These are phyloP conservation scores for Aphanomyces invadans DNA, from an alignment of 352 stramenopile species.

Conservation along the genomic window DNA sequence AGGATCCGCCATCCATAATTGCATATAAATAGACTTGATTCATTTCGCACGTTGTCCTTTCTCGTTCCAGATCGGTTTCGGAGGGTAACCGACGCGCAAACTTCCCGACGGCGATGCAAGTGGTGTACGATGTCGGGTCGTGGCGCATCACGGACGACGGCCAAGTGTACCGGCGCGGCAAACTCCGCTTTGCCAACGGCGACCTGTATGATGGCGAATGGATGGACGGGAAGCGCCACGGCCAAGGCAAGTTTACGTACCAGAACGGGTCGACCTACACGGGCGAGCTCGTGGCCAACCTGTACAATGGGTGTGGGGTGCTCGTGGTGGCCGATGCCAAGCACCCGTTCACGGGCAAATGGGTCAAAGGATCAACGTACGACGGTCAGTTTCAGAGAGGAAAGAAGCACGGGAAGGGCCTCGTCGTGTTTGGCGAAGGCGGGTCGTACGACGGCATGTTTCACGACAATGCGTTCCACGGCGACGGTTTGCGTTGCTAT, in stretches of 20 bases:
- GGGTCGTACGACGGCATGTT: conserved; percentile 54
- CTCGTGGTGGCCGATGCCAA: conserved; percentile 42
- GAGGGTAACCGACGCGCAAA: not conserved
- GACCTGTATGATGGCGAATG: conserved; percentile 83
- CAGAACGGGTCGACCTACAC: conserved; percentile 49
- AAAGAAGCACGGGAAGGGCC: conserved; percentile 49
- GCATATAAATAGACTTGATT: conserved; percentile 10
- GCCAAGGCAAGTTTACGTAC: conserved; percentile 48
- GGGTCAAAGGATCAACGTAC: conserved; percentile 49
- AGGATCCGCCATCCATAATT: not conserved
- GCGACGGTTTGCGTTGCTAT: conserved; percentile 49
- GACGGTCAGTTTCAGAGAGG: conserved; percentile 52
- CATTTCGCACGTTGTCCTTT: not conserved
- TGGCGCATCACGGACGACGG: conserved; percentile 68
- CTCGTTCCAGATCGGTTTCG: not conserved
- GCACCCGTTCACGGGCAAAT: conserved; percentile 58
- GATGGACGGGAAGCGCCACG: conserved; percentile 71
- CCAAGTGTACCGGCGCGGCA: conserved; percentile 57
- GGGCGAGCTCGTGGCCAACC: conserved; percentile 43
- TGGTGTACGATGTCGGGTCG: conserved; percentile 56
- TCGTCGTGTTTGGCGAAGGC: conserved; percentile 27
- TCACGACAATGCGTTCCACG: conserved; percentile 41
- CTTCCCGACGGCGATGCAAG: conserved; percentile 19
- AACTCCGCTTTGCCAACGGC: conserved; percentile 61
- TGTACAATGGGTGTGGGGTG: conserved; percentile 60